Percentiles rank a stretch among this genome's conserved stretches.
phyloP scores from a whole-genome alignment of 1,284 basidiomycete genomes.

The Pseudozyma sp. region DNA sequence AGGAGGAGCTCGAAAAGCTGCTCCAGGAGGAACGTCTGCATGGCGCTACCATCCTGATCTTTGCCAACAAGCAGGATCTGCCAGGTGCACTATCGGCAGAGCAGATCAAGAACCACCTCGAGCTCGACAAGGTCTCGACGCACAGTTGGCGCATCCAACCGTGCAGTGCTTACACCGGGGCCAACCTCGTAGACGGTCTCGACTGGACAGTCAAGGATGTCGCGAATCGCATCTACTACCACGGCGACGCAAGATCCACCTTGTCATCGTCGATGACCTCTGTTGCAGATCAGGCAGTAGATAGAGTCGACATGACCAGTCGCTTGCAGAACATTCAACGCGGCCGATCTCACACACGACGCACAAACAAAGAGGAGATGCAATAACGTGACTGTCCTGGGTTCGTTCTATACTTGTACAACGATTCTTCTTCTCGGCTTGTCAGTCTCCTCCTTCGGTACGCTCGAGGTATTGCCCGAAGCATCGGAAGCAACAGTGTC shows the following conservation, averaged over 20 bases:
- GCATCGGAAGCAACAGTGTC: slow-evolving; percentile 12
- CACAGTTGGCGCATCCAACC: slow-evolving; percentile 91
- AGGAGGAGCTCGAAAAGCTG: slow-evolving; percentile 84
- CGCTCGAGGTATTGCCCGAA: not conserved
- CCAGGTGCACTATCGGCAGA: slow-evolving; percentile 82
- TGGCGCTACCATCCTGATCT: slow-evolving; percentile 92
- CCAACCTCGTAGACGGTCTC: slow-evolving; percentile 84
- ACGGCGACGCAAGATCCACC: slow-evolving; percentile 38
- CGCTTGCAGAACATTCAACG: too few species aligned
- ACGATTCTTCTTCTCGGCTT: slow-evolving; percentile 28
- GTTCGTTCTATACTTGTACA: slow-evolving; percentile 31
- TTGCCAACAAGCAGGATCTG: slow-evolving; percentile 99
- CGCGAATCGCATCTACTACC: slow-evolving; percentile 70
- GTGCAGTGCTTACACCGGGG: slow-evolving; percentile 90
- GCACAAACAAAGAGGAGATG: not conserved
- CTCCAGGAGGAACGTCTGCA: slow-evolving; percentile 92
- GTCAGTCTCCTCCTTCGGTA: slow-evolving; percentile 12
- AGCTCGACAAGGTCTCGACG: slow-evolving; percentile 73
- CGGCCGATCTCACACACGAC: not conserved
- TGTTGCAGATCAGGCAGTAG: not conserved
- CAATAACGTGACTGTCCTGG: not conserved
- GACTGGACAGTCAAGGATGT: slow-evolving; percentile 96
- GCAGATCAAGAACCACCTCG: slow-evolving; percentile 76
- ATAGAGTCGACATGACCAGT: slow-evolving; percentile 1
- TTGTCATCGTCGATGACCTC: not conserved